Conservation (phyloP, 1,284 basidiomycete genomes). For the Marasmius tenuissimus region DNA sequence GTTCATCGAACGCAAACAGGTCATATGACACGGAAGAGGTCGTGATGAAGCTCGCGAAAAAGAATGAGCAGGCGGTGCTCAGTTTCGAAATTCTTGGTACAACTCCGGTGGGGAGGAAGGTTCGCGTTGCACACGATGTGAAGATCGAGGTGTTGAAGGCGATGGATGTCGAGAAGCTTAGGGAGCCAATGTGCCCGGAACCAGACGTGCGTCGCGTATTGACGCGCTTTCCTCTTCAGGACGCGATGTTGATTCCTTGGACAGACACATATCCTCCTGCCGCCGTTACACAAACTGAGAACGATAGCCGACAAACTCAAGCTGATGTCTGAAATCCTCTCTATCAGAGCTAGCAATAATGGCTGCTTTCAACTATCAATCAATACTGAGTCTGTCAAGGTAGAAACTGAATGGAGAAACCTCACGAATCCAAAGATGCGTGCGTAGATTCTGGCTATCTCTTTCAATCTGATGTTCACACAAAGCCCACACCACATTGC, state of each 20-base stretch:
- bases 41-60: constrained; percentile 83
- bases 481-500: constrained; percentile 7
- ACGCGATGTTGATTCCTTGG: not conserved
- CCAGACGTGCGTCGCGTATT: constrained; percentile 67
- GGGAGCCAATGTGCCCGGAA: constrained; percentile 85
- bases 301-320: constrained; percentile 77
- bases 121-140: constrained; percentile 71
- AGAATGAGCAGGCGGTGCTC: constrained; percentile 72
- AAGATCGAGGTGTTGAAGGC: constrained; percentile 77
- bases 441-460: constrained; percentile 30
- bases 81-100: constrained; percentile 69
- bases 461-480: not conserved
- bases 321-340: constrained; percentile 76
- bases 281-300: constrained; percentile 75
- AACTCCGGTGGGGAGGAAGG: constrained; percentile 52
- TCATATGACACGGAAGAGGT: constrained; percentile 27
- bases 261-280: constrained; percentile 83
- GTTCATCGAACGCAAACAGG: constrained; percentile 15
- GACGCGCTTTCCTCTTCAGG: not conserved
- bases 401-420: constrained; percentile 82
- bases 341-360: constrained; percentile 65
- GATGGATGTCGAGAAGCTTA: constrained; percentile 68
- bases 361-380: constrained; percentile 71
- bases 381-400: constrained; percentile 65
- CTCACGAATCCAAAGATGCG: constrained; percentile 70